phyloP scores from a whole-genome alignment of 1,139 yeast genomes.

The Spathaspora sp. region DNA sequence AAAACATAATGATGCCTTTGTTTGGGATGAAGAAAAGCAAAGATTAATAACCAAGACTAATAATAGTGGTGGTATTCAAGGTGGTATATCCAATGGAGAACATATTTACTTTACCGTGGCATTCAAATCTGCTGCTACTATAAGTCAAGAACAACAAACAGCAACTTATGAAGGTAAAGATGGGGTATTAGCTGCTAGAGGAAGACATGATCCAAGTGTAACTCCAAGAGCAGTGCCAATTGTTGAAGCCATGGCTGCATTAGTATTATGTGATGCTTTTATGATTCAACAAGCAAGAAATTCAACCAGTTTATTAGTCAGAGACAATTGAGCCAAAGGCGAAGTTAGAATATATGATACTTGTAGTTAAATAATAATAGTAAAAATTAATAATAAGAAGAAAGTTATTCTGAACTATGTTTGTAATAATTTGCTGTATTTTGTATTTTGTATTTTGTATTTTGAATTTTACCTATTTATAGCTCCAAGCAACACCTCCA shows the following conservation, averaged over 20 bases:
- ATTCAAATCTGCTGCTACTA: slow-evolving; percentile 97
- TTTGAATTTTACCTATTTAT: too few relatives aligned
- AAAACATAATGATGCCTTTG: slow-evolving; percentile 86
- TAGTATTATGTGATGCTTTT: slow-evolving; percentile 83
- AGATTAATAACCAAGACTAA: slow-evolving; percentile 83
- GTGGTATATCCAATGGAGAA: slow-evolving; percentile 97
- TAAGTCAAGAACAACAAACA: slow-evolving; percentile 88
- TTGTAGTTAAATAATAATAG: too few relatives aligned
- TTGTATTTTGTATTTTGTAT: too few relatives aligned
- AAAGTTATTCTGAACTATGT: too few relatives aligned
- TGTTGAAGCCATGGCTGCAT: slow-evolving; percentile 96
- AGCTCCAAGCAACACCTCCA: too few relatives aligned
- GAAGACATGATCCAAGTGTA: slow-evolving; percentile 98
- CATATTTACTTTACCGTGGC: slow-evolving; percentile 92
- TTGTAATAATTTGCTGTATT: too few relatives aligned
- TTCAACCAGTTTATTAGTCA: slow-evolving; percentile 26
- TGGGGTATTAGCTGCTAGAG: slow-evolving; percentile 92
- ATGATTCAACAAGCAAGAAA: slow-evolving; percentile 87
- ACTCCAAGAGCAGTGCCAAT: slow-evolving; percentile 98
- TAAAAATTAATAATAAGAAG: too few relatives aligned
- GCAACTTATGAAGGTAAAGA: slow-evolving; percentile 81
- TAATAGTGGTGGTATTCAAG: slow-evolving; percentile 96
- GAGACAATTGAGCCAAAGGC: not conserved
- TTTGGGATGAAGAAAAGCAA: slow-evolving; percentile 51
- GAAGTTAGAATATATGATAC: too few relatives aligned